Base-by-base conservation (phyloP, 306 rosid genomes). In the Citrullus mucosospermus region DNA sequence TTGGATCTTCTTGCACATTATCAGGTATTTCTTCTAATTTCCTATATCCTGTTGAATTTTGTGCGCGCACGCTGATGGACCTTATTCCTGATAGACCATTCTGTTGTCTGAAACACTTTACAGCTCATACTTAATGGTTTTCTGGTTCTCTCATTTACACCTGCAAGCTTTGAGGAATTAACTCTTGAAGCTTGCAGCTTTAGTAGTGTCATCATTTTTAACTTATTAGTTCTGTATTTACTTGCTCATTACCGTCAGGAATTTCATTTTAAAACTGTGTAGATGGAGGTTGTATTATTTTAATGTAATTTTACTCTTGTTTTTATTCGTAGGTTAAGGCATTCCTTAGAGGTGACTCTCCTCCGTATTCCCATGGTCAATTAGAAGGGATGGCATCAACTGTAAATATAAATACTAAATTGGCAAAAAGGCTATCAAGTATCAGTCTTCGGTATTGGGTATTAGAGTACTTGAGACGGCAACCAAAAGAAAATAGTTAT, bases 1-100 rank as follows among this genome's bases (percentile, higher is more conserved):
- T 57, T 92, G 88, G 98, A 96, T 87, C 93, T 96, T 81, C 91
- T 93, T 75, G 94, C 99, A 72, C 99, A 92, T 86, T 93, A 92
- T 88, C 99, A 96, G 92, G 99, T 88, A 75, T 68, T 74, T 28
- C 78, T 48, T 81, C 77, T 17, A 54, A 77, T 57, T 59, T 46
- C 43, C 44, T 59, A 14, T 22, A 32, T 32, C 36, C 36, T 2
- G 36, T 32, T 32, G 36, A 2, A 32, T 25, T 25, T 25, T 25
- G 28, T 32, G 36, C 36, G 0, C 36, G 36, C 36, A 32, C 3
- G 36, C 36, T 32, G 36, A 32, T 32, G 36, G 36, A 32, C 50
- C 62, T 51, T 30, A 53, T 74, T 73, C 48, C 17, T 32, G 22
- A 74, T 57, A 36, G 20, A 54, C 30, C 28, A 53, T 48, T 72